Conservation (phyloP, 2,329 filamentous ascomycete genomes). For the Metarhizium album region DNA sequence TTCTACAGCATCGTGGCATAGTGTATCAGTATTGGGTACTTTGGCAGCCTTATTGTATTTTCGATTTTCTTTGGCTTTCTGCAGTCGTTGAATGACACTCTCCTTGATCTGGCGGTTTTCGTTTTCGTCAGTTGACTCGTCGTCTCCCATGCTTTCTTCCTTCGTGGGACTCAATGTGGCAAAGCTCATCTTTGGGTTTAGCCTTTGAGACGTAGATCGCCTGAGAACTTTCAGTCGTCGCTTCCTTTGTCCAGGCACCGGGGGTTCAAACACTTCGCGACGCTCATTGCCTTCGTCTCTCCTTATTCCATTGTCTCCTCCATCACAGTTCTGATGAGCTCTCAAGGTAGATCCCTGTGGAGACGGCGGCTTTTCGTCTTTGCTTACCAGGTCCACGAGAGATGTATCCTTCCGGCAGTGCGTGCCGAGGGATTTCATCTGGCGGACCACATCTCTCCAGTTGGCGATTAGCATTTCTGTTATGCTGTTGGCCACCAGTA, state of each 20-base stretch:
- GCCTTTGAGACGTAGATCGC: slow-evolving; percentile 13
- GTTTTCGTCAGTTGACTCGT: slow-evolving; percentile 2
- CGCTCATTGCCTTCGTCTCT: slow-evolving; percentile 15
- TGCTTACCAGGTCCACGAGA: slow-evolving; percentile 6
- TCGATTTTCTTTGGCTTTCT: not conserved
- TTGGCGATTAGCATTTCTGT: slow-evolving; percentile 55
- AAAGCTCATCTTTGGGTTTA: slow-evolving; percentile 14
- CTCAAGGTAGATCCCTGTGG: not conserved
- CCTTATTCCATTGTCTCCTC: not conserved
- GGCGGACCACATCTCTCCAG: slow-evolving; percentile 52
- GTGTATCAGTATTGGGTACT: not conserved
- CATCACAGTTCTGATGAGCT: not conserved
- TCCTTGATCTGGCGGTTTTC: not conserved
- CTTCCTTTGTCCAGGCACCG: slow-evolving; percentile 16
- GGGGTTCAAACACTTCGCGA: slow-evolving; percentile 26
- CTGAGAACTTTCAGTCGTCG: slow-evolving; percentile 13
- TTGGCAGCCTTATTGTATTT: not conserved
- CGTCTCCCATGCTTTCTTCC: slow-evolving; percentile 18
- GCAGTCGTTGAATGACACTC: not conserved
- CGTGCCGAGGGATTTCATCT: slow-evolving; percentile 40
- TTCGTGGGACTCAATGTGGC: slow-evolving; percentile 20
- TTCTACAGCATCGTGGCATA: not conserved
- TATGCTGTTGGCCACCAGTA: slow-evolving; percentile 46
- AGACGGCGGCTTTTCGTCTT: not conserved
- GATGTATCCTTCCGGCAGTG: slow-evolving; percentile 14